Evolutionary conservation across 2,329 filamentous ascomycete species (phyloP).

Genomic region (Didymella segeticola): DNA sequence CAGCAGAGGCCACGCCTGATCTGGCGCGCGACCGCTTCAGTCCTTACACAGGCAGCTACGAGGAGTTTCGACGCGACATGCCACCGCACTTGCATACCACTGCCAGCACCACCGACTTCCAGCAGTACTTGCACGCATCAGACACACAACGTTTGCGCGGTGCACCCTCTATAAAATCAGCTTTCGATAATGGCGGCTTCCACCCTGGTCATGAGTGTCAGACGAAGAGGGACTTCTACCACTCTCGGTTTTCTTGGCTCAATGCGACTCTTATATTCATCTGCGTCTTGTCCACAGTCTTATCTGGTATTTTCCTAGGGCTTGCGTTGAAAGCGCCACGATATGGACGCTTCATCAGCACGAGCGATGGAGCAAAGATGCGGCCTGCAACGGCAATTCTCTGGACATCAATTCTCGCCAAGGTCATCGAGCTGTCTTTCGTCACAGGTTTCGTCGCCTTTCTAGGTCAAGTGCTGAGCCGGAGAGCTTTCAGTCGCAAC

Average conservation of each 20-base stretch:
- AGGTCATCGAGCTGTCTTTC: conserved; percentile 79
- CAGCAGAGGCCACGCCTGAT: conserved; percentile 41
- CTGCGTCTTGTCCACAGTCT: conserved; percentile 68
- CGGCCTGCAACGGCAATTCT: conserved; percentile 70
- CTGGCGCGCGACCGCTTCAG: conserved; percentile 42
- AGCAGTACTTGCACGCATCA: conserved; percentile 35
- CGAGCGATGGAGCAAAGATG: conserved; percentile 57
- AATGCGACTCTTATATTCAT: conserved; percentile 50
- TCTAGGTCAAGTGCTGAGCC: conserved; percentile 76
- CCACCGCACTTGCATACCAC: conserved; percentile 27
- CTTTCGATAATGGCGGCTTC: conserved; percentile 46
- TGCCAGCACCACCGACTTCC: conserved; percentile 37
- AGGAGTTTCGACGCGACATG: conserved; percentile 36
- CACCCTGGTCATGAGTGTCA: conserved; percentile 47
- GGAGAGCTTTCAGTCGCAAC: conserved; percentile 66
- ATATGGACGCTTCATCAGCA: conserved; percentile 64
- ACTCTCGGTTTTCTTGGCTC: conserved; percentile 56
- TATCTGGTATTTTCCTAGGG: conserved; percentile 71
- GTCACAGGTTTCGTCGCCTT: conserved; percentile 79
- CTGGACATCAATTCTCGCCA: conserved; percentile 73
- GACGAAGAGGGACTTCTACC: conserved; percentile 48
- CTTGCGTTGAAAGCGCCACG: conserved; percentile 68
- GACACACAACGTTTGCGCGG: conserved; percentile 34
- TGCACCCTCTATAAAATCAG: conserved; percentile 43
- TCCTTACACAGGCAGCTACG: conserved; percentile 37